These are phyloP conservation scores for Martensiomyces pterosporus DNA, from an alignment of 192 early-diverging fungal genomes.

Conservation along the genomic window DNA sequence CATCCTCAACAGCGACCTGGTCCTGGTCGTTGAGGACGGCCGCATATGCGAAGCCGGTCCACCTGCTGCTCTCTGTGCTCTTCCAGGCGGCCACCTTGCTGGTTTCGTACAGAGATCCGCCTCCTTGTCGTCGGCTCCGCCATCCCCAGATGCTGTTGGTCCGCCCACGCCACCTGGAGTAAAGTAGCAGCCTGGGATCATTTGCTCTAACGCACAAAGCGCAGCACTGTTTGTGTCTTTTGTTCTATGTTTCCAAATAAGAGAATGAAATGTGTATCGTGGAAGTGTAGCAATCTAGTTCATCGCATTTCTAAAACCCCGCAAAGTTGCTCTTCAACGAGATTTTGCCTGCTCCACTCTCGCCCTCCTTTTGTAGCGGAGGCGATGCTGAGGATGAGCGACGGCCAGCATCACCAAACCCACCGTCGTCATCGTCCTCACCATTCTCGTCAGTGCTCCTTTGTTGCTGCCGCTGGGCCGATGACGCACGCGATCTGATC, in stretches of 20 bases:
- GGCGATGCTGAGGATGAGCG: no score
- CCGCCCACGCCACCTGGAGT: conserved; percentile 9
- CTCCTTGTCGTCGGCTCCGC: no score
- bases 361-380: not conserved
- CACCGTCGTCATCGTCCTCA: not conserved
- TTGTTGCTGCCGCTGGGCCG: not conserved
- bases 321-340: conserved; percentile 33
- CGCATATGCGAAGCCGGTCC: conserved; percentile 18
- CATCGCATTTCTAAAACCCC: not conserved
- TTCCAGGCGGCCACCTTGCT: conserved; percentile 2
- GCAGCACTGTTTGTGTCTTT: no score
- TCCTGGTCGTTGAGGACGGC: conserved; percentile 29
- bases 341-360: conserved; percentile 3
- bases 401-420: not conserved
- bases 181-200: no score
- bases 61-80: conserved; percentile 7
- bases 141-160: not conserved
- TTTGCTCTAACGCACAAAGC: no score
- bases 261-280: not conserved
- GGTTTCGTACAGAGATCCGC: conserved; percentile 2
- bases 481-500: conserved; percentile 15
- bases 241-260: not conserved
- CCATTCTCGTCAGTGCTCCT: not conserved
- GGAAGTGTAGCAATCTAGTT: no score
- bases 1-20: conserved; percentile 21